A percentile compares a stretch with the other conserved stretches of the same genome.
Conservation (phyloP, 106 monocot genomes). For the Acorus gramineus region DNA sequence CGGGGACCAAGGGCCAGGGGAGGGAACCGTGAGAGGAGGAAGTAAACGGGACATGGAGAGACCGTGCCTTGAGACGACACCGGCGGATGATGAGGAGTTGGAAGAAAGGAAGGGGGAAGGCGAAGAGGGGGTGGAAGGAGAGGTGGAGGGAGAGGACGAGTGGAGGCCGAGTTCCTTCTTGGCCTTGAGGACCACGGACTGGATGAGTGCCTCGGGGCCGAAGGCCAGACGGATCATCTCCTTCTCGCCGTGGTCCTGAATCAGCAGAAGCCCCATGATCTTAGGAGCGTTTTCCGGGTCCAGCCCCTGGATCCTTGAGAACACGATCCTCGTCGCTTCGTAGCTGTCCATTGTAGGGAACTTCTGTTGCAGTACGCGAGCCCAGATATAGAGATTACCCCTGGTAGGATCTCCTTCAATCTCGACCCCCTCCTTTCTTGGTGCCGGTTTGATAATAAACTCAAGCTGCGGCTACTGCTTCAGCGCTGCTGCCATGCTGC, state of each 20-base stretch:
- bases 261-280: conserved; percentile 90
- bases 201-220: conserved; percentile 77
- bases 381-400: too few species aligned
- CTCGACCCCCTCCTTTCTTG: too few species aligned
- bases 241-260: conserved; percentile 96
- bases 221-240: conserved; percentile 99
- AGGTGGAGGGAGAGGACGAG: conserved; percentile 17
- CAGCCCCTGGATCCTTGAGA: conserved; percentile 73
- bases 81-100: conserved; percentile 5
- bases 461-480: too few species aligned
- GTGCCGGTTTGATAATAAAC: too few species aligned
- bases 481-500: too few species aligned
- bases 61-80: neutral
- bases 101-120: conserved; percentile 31
- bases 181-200: conserved; percentile 61
- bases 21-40: conserved; percentile 1
- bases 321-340: conserved; percentile 82
- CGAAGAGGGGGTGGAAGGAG: conserved; percentile 11
- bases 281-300: conserved; percentile 90
- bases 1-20: conserved; percentile 39
- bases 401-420: too few species aligned
- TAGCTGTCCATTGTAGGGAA: conserved; percentile 61
- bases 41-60: conserved; percentile 10
- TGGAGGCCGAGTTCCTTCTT: conserved; percentile 67
- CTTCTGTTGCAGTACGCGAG: too few species aligned